phyloP scores from a whole-genome alignment of 768 basidiomycete genomes.

The Coprinopsis strossmayeri region DNA sequence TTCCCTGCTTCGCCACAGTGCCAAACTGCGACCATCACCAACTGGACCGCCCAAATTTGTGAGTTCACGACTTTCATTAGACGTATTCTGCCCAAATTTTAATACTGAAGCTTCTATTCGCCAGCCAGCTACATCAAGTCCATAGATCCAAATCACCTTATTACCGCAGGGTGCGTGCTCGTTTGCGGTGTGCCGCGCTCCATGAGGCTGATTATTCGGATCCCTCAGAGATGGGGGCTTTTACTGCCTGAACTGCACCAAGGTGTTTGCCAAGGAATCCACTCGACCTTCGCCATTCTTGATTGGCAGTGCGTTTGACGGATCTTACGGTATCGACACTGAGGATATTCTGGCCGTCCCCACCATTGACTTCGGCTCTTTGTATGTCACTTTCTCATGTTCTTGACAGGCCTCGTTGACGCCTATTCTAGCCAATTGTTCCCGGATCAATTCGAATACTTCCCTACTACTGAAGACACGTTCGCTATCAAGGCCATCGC shows the following conservation, averaged over 20 bases:
- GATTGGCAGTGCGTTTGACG: conserved; percentile 26
- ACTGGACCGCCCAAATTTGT: conserved; percentile 25
- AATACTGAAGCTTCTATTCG: not conserved
- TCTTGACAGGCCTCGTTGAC: conserved; percentile 11
- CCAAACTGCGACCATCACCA: conserved; percentile 21
- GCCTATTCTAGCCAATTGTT: conserved; percentile 23
- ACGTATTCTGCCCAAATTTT: not conserved
- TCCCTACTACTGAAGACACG: conserved; percentile 10
- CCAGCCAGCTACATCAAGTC: conserved; percentile 19
- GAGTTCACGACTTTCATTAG: conserved; percentile 6
- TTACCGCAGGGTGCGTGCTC: conserved; percentile 25
- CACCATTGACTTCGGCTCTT: conserved; percentile 27
- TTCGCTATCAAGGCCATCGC: conserved; percentile 17
- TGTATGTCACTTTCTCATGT: conserved; percentile 19
- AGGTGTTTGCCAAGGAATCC: conserved; percentile 18
- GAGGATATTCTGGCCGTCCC: conserved; percentile 28
- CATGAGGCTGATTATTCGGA: not conserved
- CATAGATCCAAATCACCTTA: conserved; percentile 29
- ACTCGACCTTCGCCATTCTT: conserved; percentile 16
- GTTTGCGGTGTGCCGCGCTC: not conserved
- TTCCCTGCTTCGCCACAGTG: conserved; percentile 15
- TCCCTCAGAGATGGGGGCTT: conserved; percentile 24
- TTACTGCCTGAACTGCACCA: conserved; percentile 25
- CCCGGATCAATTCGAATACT: conserved; percentile 29
- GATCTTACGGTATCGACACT: conserved; percentile 28